phyloP scores from a whole-genome alignment of 352 stramenopile species.

The Phytopythium kandeliae region DNA sequence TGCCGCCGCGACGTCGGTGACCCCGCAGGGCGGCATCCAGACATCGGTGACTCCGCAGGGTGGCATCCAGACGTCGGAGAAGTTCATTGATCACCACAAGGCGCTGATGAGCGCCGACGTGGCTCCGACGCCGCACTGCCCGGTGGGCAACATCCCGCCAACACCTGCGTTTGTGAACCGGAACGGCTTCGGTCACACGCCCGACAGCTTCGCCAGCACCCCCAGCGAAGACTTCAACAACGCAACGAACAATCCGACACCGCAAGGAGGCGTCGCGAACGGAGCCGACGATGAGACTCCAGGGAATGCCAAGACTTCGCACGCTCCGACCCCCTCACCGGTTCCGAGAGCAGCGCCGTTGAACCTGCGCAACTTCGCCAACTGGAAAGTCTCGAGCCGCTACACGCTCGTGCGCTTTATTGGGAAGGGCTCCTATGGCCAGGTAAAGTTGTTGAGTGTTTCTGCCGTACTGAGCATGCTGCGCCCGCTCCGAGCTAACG shows the following conservation, averaged over 20 bases:
- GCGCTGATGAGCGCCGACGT: slow-evolving; percentile 67
- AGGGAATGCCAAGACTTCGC: slow-evolving; percentile 18
- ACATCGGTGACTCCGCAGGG: slow-evolving; percentile 56
- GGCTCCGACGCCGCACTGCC: slow-evolving; percentile 74
- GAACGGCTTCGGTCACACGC: slow-evolving; percentile 53
- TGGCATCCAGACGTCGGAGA: slow-evolving; percentile 49
- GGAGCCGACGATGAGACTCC: slow-evolving; percentile 24
- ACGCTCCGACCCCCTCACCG: slow-evolving; percentile 51
- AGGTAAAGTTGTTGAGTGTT: slow-evolving; percentile 24
- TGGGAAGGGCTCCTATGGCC: slow-evolving; percentile 82
- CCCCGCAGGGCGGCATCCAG: slow-evolving; percentile 36
- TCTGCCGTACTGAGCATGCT: not conserved
- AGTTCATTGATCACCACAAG: slow-evolving; percentile 76
- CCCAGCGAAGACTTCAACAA: slow-evolving; percentile 30
- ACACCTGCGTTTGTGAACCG: slow-evolving; percentile 75
- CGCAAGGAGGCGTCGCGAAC: slow-evolving; percentile 11
- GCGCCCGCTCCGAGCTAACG: not conserved
- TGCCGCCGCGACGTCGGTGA: slow-evolving; percentile 10
- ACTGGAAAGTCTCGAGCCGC: slow-evolving; percentile 74
- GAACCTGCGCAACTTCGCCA: slow-evolving; percentile 77
- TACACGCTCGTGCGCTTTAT: slow-evolving; percentile 80
- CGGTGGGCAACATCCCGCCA: slow-evolving; percentile 73
- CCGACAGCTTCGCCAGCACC: slow-evolving; percentile 64
- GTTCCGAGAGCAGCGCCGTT: slow-evolving; percentile 60
- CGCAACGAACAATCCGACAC: slow-evolving; percentile 17